Evolutionary conservation across 129 eudicot genomes (phyloP).

Genomic region (Logfia minima): DNA sequence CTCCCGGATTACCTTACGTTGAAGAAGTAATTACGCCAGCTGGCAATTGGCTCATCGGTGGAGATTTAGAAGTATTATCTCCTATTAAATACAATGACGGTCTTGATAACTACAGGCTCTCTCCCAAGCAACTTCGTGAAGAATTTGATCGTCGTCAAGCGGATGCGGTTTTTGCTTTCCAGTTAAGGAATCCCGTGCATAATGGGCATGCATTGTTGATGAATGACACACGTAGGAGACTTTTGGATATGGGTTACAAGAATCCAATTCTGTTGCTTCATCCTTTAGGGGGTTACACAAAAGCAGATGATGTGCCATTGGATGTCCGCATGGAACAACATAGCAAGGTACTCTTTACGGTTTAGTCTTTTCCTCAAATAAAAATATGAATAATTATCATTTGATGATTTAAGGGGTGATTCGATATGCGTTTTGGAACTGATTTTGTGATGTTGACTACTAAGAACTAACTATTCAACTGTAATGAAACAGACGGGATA

Average conservation of each 20-base stretch:
- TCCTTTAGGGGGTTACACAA: slow-evolving; percentile 82
- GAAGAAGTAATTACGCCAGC: slow-evolving; percentile 79
- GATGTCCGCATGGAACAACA: slow-evolving; percentile 98
- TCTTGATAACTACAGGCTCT: slow-evolving; percentile 83
- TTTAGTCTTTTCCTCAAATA: slow-evolving; percentile 1
- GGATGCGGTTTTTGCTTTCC: slow-evolving; percentile 93
- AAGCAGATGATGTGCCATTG: slow-evolving; percentile 92
- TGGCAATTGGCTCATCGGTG: slow-evolving; percentile 95
- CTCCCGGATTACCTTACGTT: slow-evolving; percentile 86
- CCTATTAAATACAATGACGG: slow-evolving; percentile 87
- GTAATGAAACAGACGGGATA: not conserved
- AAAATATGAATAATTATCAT: too few species aligned
- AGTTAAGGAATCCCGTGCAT: slow-evolving; percentile 92
- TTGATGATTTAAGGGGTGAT: not conserved
- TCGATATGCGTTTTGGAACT: too few species aligned
- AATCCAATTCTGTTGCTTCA: slow-evolving; percentile 92
- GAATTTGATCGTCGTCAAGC: slow-evolving; percentile 85
- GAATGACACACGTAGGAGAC: slow-evolving; percentile 81
- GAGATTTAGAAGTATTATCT: slow-evolving; percentile 77
- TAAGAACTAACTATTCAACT: not conserved
- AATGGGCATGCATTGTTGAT: slow-evolving; percentile 90
- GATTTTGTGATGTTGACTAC: not conserved
- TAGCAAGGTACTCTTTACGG: slow-evolving; percentile 63
- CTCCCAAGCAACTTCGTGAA: slow-evolving; percentile 73
- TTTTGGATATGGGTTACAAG: slow-evolving; percentile 82